These are phyloP conservation scores for Phylloporus sp. DNA, from an alignment of 768 basidiomycete genomes.

Conservation along the genomic window DNA sequence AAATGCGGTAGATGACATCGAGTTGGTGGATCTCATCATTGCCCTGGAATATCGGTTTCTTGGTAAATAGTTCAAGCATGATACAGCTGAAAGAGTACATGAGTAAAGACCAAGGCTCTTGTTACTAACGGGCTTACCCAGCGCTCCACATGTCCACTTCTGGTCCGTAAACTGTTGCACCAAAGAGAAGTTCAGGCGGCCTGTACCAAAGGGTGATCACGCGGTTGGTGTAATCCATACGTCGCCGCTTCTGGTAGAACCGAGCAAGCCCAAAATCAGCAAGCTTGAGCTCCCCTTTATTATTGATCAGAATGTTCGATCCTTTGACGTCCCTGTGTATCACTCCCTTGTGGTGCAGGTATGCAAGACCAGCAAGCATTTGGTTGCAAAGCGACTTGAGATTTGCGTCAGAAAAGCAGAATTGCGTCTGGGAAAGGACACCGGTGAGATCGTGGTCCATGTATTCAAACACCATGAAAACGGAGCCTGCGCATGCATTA, in stretches of 20 bases:
- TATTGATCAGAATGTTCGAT: conserved; percentile 93
- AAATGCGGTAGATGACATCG: conserved; percentile 84
- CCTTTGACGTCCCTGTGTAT: conserved; percentile 99
- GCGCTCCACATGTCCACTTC: conserved; percentile 99
- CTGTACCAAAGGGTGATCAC: conserved; percentile 99
- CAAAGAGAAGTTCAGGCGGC: conserved; percentile 91
- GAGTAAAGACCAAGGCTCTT: background rate
- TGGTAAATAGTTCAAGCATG: conserved; percentile 95
- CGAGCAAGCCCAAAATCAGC: conserved; percentile 97
- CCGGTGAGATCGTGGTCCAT: conserved; percentile 99
- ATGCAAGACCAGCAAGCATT: conserved; percentile 92
- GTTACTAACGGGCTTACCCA: conserved; percentile 51
- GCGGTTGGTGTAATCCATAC: conserved; percentile 96
- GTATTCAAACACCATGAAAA: conserved; percentile 99
- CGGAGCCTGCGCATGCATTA: conserved; percentile 59
- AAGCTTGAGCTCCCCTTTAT: conserved; percentile 88
- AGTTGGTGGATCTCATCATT: conserved; percentile 97
- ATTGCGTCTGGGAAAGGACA: conserved; percentile 85
- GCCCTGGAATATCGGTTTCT: conserved; percentile 96
- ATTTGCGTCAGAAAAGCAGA: conserved; percentile 80
- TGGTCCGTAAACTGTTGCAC: conserved; percentile 93
- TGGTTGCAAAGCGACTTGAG: conserved; percentile 94
- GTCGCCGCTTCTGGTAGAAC: conserved; percentile 88
- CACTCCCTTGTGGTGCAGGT: conserved; percentile 93
- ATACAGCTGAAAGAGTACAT: conserved; percentile 66